These are phyloP conservation scores for Dissophora ornata DNA, from an alignment of 192 early-diverging fungal species.

Conservation along the genomic window DNA sequence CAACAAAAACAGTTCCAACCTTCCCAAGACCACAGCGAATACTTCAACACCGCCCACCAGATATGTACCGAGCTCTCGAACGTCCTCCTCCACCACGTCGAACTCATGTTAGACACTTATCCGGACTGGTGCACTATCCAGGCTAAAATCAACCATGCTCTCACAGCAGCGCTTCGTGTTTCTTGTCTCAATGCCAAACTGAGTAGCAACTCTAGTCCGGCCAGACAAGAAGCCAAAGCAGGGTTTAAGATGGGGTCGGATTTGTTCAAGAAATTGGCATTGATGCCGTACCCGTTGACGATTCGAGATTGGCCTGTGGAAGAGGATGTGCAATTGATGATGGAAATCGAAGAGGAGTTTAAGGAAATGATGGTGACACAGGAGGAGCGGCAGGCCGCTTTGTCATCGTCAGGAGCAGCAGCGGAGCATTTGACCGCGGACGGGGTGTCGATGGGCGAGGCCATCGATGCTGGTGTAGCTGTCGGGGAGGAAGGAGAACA, in stretches of 20 bases:
- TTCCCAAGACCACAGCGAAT: not conserved
- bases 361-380: conserved; percentile 33
- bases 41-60: conserved; percentile 25
- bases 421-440: not conserved
- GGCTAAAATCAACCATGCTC: conserved; percentile 34
- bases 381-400: conserved; percentile 15
- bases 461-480: too few species aligned
- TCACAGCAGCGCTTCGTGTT: conserved; percentile 22
- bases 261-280: conserved; percentile 20
- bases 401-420: not conserved
- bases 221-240: conserved; percentile 22
- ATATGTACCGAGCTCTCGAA: conserved; percentile 36
- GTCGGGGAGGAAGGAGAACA: not conserved
- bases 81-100: conserved; percentile 26
- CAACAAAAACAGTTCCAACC: not conserved
- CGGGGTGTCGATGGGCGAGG: too few species aligned
- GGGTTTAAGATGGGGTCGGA: conserved; percentile 34
- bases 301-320: conserved; percentile 26
- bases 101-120: conserved; percentile 36
- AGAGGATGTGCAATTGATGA: conserved; percentile 28
- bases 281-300: conserved; percentile 18
- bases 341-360: conserved; percentile 27
- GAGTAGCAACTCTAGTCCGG: not conserved
- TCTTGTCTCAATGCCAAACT: conserved; percentile 19
- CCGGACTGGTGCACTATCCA: conserved; percentile 32